Conservation (phyloP, 352 stramenopile species). For the Pythium sukuiense region DNA sequence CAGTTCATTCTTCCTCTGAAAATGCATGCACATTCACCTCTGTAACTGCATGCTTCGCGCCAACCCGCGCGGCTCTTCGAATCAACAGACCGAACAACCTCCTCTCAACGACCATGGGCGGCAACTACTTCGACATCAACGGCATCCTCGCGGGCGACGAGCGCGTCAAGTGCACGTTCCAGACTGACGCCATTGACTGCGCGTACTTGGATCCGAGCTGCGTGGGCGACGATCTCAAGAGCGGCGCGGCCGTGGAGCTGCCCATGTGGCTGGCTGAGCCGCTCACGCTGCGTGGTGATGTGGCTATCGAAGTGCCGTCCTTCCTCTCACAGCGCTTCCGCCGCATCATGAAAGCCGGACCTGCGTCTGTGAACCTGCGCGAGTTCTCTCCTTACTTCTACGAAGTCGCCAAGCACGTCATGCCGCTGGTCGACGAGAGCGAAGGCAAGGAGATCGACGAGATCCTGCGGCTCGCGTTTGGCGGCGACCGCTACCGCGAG, state of each 20-base stretch:
- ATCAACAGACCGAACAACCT: neutral
- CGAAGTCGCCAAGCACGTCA: conserved; percentile 60
- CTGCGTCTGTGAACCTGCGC: conserved; percentile 70
- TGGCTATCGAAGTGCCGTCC: conserved; percentile 54
- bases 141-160: conserved; percentile 80
- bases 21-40: no score
- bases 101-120: conserved; percentile 11
- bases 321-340: conserved; percentile 75
- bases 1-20: no score
- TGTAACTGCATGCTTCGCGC: conserved; percentile 15
- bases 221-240: conserved; percentile 43
- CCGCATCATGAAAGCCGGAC: conserved; percentile 78
- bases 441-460: conserved; percentile 65
- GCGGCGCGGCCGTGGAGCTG: conserved; percentile 58
- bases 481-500: conserved; percentile 71
- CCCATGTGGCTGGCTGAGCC: conserved; percentile 74
- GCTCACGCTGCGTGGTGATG: conserved; percentile 51
- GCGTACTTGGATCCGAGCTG: conserved; percentile 78
- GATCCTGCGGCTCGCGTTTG: conserved; percentile 75
- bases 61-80: conserved; percentile 8
- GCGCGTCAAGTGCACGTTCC: conserved; percentile 76
- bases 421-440: conserved; percentile 49
- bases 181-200: conserved; percentile 64
- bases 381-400: conserved; percentile 78
- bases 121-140: conserved; percentile 71